Percentiles rank a stretch among this genome's conserved stretches.
phyloP scores from a whole-genome alignment of 192 early-diverging fungal genomes.

The Chytriomyces sp. region DNA sequence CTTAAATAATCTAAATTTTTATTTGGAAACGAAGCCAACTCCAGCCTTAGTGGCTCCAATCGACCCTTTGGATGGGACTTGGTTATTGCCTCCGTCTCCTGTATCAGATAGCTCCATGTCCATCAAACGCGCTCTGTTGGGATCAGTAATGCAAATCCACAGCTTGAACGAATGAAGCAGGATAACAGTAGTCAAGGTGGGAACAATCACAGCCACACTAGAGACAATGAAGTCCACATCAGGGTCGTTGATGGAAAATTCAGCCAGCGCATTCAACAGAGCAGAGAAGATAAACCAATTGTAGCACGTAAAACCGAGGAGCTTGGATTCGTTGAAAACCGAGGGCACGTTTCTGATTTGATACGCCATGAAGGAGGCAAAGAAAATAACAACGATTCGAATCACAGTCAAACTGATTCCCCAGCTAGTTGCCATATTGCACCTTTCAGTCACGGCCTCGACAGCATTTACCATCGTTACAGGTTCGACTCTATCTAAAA shows the following conservation, averaged over 20 bases:
- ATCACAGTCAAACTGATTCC: neutral
- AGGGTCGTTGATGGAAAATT: neutral
- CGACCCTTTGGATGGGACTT: neutral
- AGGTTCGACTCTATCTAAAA: neutral
- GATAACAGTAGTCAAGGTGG: neutral
- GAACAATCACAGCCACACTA: neutral
- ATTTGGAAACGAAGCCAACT: neutral
- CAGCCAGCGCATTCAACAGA: conserved; percentile 2
- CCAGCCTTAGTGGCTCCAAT: neutral
- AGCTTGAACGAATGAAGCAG: neutral
- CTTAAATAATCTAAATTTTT: neutral
- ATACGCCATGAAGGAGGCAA: neutral
- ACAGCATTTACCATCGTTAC: neutral
- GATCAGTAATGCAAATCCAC: conserved; percentile 1
- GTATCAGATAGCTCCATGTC: too few relatives aligned
- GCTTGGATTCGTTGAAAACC: conserved; percentile 15
- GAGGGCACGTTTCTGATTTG: conserved; percentile 10
- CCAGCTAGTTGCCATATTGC: neutral
- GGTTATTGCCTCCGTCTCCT: neutral
- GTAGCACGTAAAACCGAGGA: conserved; percentile 2
- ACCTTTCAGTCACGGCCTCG: neutral
- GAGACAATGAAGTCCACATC: neutral
- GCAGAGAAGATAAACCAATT: conserved; percentile 14
- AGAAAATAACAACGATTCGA: conserved; percentile 10
- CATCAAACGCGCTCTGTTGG: neutral